Base-by-base conservation (phyloP, 192 early-diverging fungal genomes). In the Coemansia sp. region DNA sequence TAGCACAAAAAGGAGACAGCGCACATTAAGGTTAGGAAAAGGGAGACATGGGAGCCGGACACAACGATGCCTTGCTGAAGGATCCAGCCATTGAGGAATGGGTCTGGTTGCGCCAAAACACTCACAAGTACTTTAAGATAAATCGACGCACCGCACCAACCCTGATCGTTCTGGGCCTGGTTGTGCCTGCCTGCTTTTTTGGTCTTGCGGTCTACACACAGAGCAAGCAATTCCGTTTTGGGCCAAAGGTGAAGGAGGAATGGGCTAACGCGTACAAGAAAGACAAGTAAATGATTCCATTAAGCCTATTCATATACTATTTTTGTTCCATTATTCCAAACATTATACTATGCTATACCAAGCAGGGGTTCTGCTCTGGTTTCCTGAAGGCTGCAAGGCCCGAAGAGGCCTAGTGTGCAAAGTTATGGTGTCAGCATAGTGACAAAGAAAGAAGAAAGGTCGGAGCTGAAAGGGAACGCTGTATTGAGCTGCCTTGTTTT, bases 61-160 rank as follows among this genome's bases (percentile, higher is more conserved):
- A 83, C 48, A 51, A 75, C 61, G 76, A 78, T 7, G 69, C 61
- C 13, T 65, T 84, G 57, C 66, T 84, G 42, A 84, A 79, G 63
- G 81, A 84, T 55, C 81, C 81, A 16, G 81, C 81, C 3, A 84
- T 84, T 58, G 81, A 84, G 71, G 76, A 79, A 44, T 84, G 81
- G 81, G 57, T 76, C 38, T 84, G 77, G 76, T 79, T 84, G 81
- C 77, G 81, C 63, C 70, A 78, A 38, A 84, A 78, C 65, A 79
- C 81, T 0, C 70, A 84, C 50, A 62, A 71, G 57, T 79, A 84
- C 81, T 84, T 84, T 69, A 83, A 77, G 59, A 69, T 83, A 44
- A 83, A 74, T 67, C 45, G 72, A 17, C 71, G 67, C 71, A 83
- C 80, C 0, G 72, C 80, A 42, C 80, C 80, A 2, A 64, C 72